Conservation (phyloP, 768 basidiomycete species). For the Guyanaporus albipodus region DNA sequence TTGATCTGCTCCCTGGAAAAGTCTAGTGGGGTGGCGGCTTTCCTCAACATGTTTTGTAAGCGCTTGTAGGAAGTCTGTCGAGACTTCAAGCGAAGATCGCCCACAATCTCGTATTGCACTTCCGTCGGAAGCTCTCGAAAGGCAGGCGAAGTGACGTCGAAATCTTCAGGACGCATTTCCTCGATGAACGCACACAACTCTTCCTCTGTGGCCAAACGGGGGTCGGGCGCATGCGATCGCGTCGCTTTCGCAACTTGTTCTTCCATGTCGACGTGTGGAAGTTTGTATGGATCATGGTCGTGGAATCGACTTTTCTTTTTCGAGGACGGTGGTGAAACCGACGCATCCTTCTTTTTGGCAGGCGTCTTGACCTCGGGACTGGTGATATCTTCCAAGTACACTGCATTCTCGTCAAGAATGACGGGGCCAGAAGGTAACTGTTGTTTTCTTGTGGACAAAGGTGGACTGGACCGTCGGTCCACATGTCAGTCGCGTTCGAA, state of each 20-base stretch:
- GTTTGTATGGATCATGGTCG: constrained; percentile 88
- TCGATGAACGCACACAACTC: constrained; percentile 92
- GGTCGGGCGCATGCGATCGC: constrained; percentile 65
- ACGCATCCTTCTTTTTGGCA: constrained; percentile 20
- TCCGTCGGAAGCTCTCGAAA: constrained; percentile 94
- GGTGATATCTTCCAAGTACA: constrained; percentile 88
- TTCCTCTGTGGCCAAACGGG: constrained; percentile 93
- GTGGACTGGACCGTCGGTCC: constrained; percentile 14
- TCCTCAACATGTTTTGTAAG: constrained; percentile 83
- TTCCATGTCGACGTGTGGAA: constrained; percentile 79
- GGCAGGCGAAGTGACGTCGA: constrained; percentile 85
- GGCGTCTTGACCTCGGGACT: constrained; percentile 52
- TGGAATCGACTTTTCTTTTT: constrained; percentile 60
- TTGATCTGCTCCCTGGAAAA: constrained; percentile 96
- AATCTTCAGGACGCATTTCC: constrained; percentile 92
- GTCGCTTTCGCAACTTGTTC: constrained; percentile 60
- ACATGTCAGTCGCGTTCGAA: background rate
- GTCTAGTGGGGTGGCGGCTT: constrained; percentile 79
- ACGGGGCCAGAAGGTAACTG: constrained; percentile 45
- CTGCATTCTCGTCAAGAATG: constrained; percentile 63
- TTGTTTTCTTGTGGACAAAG: constrained; percentile 40
- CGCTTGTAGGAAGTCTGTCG: constrained; percentile 92
- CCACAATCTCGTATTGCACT: constrained; percentile 97
- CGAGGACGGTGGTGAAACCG: constrained; percentile 45
- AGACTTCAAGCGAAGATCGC: constrained; percentile 91